Evolutionary conservation across 352 stramenopile genomes (phyloP).

Genomic region (Pythium sp.): DNA sequence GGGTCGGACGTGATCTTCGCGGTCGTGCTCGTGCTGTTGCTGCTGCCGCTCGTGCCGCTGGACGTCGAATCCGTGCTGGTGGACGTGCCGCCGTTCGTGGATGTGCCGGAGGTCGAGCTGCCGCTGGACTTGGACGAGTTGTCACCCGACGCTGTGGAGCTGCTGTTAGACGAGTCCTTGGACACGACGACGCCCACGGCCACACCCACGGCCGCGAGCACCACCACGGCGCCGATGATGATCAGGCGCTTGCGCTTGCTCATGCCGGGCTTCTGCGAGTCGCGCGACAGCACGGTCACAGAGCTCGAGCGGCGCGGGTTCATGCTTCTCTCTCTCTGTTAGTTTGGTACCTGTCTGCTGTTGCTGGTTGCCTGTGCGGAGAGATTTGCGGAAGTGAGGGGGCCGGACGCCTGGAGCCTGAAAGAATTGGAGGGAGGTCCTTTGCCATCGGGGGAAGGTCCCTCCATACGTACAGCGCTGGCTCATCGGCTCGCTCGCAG

Average conservation of each 20-base stretch:
- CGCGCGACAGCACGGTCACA: constrained; percentile 14
- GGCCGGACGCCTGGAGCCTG: neutral
- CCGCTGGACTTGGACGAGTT: constrained; percentile 8
- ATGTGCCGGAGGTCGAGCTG: neutral
- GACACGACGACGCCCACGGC: constrained; percentile 45
- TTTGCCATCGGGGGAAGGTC: neutral
- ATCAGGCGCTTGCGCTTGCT: constrained; percentile 31
- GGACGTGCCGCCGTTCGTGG: constrained; percentile 8
- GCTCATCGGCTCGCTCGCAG: too few relatives aligned
- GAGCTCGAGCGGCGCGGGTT: constrained; percentile 13
- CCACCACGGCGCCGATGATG: constrained; percentile 31
- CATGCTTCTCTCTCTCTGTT: neutral
- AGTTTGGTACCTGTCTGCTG: neutral
- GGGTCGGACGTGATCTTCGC: constrained; percentile 17
- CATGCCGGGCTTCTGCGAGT: constrained; percentile 11
- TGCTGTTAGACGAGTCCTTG: constrained; percentile 26
- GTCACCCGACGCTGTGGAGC: constrained; percentile 14
- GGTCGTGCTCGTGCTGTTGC: neutral
- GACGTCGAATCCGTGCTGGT: neutral
- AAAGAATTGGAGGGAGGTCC: neutral
- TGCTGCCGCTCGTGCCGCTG: neutral
- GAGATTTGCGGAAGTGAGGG: constrained; percentile 5
- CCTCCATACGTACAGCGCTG: neutral
- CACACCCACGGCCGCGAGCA: constrained; percentile 41
- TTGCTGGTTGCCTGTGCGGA: neutral